Evolutionary conservation across 2,329 filamentous ascomycete genomes (phyloP).

Genomic region (Metarhizium sp.): DNA sequence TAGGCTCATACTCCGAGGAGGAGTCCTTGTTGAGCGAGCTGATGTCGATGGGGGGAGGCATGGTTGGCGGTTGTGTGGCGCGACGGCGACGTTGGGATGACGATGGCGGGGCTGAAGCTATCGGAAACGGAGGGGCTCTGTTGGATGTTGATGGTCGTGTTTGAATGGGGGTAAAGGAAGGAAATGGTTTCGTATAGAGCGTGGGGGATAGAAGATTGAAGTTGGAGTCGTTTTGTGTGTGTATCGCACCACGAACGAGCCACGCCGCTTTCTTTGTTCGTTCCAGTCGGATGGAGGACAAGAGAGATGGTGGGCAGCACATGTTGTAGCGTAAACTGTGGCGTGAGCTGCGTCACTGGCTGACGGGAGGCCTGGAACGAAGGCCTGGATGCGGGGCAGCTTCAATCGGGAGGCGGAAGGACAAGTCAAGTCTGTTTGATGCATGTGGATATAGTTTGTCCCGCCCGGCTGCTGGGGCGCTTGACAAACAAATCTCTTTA

Average conservation of each 20-base stretch:
- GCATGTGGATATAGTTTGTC: no score
- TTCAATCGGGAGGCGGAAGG: no score
- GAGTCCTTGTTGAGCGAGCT: constrained; percentile 1
- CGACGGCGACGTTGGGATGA: background rate
- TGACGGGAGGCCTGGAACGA: no score
- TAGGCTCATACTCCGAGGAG: constrained; percentile 7
- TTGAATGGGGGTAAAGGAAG: background rate
- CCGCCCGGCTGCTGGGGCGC: no score
- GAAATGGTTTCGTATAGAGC: background rate
- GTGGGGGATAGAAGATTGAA: background rate
- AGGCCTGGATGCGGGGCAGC: no score
- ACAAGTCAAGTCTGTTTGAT: no score
- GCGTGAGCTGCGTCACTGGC: no score
- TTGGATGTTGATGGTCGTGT: background rate
- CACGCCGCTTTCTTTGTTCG: background rate
- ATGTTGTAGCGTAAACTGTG: no score
- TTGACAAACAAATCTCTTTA: no score
- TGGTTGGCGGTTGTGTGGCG: background rate
- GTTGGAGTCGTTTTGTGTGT: background rate
- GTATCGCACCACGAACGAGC: background rate
- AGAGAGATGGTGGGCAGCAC: no score
- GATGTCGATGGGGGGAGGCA: constrained; percentile 5
- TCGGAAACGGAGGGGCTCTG: background rate
- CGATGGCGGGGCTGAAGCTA: background rate
- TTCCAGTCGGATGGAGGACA: background rate